phyloP scores from a whole-genome alignment of 1,284 basidiomycete genomes.

The Austroboletus olivaceoglutinosus region DNA sequence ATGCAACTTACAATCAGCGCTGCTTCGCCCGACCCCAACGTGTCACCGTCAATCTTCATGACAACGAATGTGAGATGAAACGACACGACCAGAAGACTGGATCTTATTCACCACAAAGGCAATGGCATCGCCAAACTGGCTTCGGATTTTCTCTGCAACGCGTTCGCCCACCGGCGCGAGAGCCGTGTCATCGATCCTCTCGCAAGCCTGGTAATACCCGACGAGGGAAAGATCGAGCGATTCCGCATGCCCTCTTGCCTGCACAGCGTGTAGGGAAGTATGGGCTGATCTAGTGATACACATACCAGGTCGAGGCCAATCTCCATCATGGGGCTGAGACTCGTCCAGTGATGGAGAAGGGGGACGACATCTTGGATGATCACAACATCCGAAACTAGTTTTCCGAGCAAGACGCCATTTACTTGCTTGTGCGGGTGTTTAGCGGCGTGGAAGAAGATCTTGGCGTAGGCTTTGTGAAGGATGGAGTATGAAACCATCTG shows the following conservation, averaged over 20 bases:
- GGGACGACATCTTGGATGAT: slow-evolving; percentile 63
- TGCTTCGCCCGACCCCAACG: slow-evolving; percentile 48
- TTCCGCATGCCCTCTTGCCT: slow-evolving; percentile 59
- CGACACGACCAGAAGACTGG: slow-evolving; percentile 1
- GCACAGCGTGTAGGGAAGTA: slow-evolving; percentile 4
- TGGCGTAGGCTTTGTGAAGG: slow-evolving; percentile 57
- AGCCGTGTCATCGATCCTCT: slow-evolving; percentile 54
- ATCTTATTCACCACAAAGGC: slow-evolving; percentile 56
- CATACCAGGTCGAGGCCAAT: slow-evolving; percentile 71
- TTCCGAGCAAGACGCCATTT: slow-evolving; percentile 66
- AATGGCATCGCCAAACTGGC: slow-evolving; percentile 52
- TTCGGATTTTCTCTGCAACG: slow-evolving; percentile 51
- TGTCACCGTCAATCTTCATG: slow-evolving; percentile 54
- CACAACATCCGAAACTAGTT: slow-evolving; percentile 37
- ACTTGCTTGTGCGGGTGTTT: slow-evolving; percentile 69
- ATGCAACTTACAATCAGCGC: slow-evolving; percentile 52
- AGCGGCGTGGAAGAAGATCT: slow-evolving; percentile 68
- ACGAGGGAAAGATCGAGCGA: slow-evolving; percentile 50
- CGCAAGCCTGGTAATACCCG: slow-evolving; percentile 73
- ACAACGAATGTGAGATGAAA: slow-evolving; percentile 2
- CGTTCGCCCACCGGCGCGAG: slow-evolving; percentile 65
- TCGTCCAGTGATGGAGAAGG: slow-evolving; percentile 78
- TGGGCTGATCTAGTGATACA: slow-evolving; percentile 7
- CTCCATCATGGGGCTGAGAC: slow-evolving; percentile 76
- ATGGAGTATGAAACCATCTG: slow-evolving; percentile 48